Percentiles rank a stretch among this genome's conserved stretches.
Conservation (phyloP, 2,329 filamentous ascomycete species). For the Ophiosphaerella narmari region DNA sequence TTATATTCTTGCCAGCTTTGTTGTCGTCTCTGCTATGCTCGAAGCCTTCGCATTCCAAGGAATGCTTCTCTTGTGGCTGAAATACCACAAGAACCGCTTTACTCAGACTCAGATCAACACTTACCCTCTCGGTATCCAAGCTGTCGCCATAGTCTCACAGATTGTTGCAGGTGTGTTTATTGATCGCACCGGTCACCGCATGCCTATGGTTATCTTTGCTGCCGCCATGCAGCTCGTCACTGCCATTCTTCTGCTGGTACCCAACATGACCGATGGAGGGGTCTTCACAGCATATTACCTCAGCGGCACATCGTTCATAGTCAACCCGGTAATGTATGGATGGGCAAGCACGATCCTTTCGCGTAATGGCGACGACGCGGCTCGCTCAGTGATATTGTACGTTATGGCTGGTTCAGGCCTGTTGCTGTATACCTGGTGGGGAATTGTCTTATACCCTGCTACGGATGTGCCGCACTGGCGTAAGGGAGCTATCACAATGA, state of each 20-base stretch:
- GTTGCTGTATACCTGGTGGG: constrained; percentile 52
- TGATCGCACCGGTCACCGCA: constrained; percentile 38
- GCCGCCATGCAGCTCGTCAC: constrained; percentile 38
- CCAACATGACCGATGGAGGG: constrained; percentile 32
- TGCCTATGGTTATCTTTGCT: constrained; percentile 41
- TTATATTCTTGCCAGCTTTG: constrained; percentile 47
- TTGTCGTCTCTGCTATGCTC: constrained; percentile 37
- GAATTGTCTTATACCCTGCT: constrained; percentile 50
- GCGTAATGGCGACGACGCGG: constrained; percentile 48
- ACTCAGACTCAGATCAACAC: constrained; percentile 58
- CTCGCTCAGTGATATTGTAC: constrained; percentile 46
- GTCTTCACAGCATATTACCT: constrained; percentile 45
- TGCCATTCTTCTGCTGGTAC: constrained; percentile 38
- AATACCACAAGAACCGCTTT: constrained; percentile 18
- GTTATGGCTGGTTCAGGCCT: constrained; percentile 46
- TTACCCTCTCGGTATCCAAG: constrained; percentile 62
- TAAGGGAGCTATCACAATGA: constrained; percentile 45
- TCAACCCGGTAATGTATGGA: constrained; percentile 45
- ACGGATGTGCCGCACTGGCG: constrained; percentile 50
- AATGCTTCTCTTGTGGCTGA: constrained; percentile 27
- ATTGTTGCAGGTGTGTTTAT: constrained; percentile 43
- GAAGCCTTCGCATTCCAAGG: constrained; percentile 38
- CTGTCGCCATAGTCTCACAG: constrained; percentile 58
- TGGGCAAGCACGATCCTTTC: constrained; percentile 47
- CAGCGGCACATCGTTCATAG: constrained; percentile 44